Base-by-base conservation (phyloP, 2,329 filamentous ascomycete species). In the Pseudogymnoascus sp. region DNA sequence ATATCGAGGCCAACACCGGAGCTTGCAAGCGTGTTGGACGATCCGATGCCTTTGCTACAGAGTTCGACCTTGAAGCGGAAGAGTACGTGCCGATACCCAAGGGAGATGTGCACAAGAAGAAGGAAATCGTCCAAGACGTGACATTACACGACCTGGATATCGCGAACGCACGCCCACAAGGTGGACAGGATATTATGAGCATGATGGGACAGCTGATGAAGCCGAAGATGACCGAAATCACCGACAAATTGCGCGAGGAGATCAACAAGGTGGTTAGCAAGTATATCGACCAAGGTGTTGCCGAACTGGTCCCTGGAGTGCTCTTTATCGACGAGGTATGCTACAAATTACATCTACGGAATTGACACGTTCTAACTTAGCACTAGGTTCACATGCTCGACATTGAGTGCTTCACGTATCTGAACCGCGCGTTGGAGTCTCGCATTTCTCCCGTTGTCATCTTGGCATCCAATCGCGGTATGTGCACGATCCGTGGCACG, bases 201-300 rank as follows among this genome's bases (percentile, higher is more conserved):
- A 97, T 99, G 95, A 97, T 99, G 93, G 95, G 95, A 71, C 95
- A 99, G 78, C 80, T 99, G 73, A 97, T 97, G 92, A 97, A 97
- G 84, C 95, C 95, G 66, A 96, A 96, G 81, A 97, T 97, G 87
- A 99, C 95, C 5, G 95, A 99, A 76, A 97, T 99, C 73, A 99
- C 95, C 31, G 95, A 99, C 78, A 99, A 99, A 81, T 81, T 99
- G 73, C 86, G 95, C 65, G 82, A 85, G 63, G 95, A 99, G 79
- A 97, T 99, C 80, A 97, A 99, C 85, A 97, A 97, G 80, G 93
- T 99, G 31, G 95, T 99, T 69, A 96, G 92, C 82, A 92, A 93
- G 77, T 99, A 97, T 78, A 99, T 99, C 70, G 95, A 97, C 75
- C 93, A 97, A 78, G 95, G 95, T 66, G 92, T 97, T 34, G 95